Percentiles rank a stretch among this genome's conserved stretches.
These are phyloP conservation scores for Medakamo hakoo DNA, from an alignment of 139 green algal genomes.

Conservation along the genomic window DNA sequence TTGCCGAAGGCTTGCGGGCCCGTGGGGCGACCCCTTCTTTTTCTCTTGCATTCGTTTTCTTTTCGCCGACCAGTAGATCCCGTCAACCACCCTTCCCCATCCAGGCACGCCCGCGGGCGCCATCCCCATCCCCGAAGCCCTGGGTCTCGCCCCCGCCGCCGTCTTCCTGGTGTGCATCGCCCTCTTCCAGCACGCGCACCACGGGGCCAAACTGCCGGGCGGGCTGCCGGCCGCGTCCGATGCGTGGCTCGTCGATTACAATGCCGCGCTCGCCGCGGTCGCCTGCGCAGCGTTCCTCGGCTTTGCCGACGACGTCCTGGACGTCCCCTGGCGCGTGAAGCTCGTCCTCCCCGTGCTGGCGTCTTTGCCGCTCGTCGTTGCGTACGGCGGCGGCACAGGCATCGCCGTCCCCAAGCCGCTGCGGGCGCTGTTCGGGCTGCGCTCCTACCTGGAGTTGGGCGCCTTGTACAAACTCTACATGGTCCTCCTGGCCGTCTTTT, in stretches of 20 bases:
- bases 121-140: slow-evolving; percentile 66
- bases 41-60: too few species aligned
- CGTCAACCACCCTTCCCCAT: background rate
- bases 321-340: slow-evolving; percentile 95
- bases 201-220: slow-evolving; percentile 2
- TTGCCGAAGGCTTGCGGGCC: too few species aligned
- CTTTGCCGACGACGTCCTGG: slow-evolving; percentile 97
- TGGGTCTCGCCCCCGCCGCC: slow-evolving; percentile 74
- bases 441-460: slow-evolving; percentile 59
- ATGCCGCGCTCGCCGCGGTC: slow-evolving; percentile 86
- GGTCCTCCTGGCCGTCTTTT: slow-evolving; percentile 85
- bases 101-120: slow-evolving; percentile 50
- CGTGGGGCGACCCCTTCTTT: too few species aligned
- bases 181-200: slow-evolving; percentile 81
- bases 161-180: slow-evolving; percentile 83
- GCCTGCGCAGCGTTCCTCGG: slow-evolving; percentile 97
- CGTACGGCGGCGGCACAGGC: slow-evolving; percentile 73
- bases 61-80: too few species aligned
- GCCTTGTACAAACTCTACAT: slow-evolving; percentile 91
- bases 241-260: slow-evolving; percentile 94
- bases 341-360: slow-evolving; percentile 78
- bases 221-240: slow-evolving; percentile 8
- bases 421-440: slow-evolving; percentile 14
- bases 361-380: slow-evolving; percentile 72
- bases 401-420: slow-evolving; percentile 65